Evolutionary conservation across 2,329 filamentous ascomycete species (phyloP), one percentile per base, ranked within the genome.

Genomic region (Coniella vitis): DNA sequence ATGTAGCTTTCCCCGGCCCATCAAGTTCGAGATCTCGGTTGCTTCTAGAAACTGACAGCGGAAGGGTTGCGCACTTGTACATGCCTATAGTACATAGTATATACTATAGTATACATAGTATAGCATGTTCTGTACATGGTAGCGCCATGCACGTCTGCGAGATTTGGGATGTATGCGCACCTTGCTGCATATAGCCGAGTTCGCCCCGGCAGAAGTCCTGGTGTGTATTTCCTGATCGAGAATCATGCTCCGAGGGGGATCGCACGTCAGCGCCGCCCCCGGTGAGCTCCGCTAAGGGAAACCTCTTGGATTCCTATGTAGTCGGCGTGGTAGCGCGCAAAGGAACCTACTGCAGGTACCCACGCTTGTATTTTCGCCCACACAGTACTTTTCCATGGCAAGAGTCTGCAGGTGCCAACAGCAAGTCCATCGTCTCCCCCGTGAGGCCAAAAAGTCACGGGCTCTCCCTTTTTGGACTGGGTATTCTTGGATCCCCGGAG

Each of bases 121-220:
- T n/a, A n/a, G n/a, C n/a, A n/a, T n/a, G n/a, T n/a, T n/a, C n/a
- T n/a, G n/a, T n/a, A 21, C 38, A 20, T 19, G 14, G 25, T 9
- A 32, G 32, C 25, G 35, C 32, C 29, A 19, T 37, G 19, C 40
- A 32, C 44, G 29, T 21, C 35, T 45, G 44, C 48, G 31, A 50
- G 44, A 45, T 36, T 40, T 32, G 40, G 48, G 42, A 41, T 36
- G 25, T 29, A 5, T 29, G 25, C 10, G 10, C 25, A 29, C 10
- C 10, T 37, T 31, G 44, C 22, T 51, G 51, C 51, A 47, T 46
- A 41, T 53, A 39, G 47, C 47, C 51, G 48, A 42, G 38, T 45
- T 48, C 47, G 45, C 44, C 45, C 43, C 43, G 47, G 45, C 21
- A 48, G 42, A 37, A 35, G 14, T 35, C 35, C 39, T 39, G 43